Evolutionary conservation across 208 protist genomes (phyloP).

Genomic region (Leishmania mexicana): DNA sequence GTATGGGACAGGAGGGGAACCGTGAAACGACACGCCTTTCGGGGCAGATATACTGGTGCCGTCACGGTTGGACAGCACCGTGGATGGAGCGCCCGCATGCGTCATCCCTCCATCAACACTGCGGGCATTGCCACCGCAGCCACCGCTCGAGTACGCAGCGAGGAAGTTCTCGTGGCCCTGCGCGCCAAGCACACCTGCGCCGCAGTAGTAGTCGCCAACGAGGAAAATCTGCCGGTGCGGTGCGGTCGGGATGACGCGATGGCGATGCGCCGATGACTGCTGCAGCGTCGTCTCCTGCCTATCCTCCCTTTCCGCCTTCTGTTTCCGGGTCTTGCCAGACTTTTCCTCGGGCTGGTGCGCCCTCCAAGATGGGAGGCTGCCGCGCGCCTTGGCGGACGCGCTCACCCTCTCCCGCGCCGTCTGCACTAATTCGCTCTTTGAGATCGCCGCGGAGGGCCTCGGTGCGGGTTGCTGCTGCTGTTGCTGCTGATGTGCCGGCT

Average conservation of each 20-base stretch:
- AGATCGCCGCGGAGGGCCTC: neutral
- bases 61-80: neutral
- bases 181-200: neutral
- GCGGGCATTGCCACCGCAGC: neutral
- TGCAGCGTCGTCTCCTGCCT: neutral
- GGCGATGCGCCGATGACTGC: constrained; percentile 6
- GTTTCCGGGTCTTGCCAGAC: neutral
- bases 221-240: constrained; percentile 54
- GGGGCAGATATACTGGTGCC: neutral
- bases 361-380: neutral
- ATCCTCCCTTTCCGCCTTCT: neutral
- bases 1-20: neutral
- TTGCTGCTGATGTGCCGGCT: too few species aligned
- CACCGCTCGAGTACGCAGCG: neutral
- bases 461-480: neutral
- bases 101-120: neutral
- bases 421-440: neutral
- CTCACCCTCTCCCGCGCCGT: neutral
- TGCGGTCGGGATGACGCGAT: constrained; percentile 31
- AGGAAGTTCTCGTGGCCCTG: neutral
- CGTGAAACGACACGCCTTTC: constrained; percentile 7
- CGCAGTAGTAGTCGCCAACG: constrained; percentile 17
- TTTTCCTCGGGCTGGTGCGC: neutral
- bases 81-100: neutral
- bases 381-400: neutral